A percentile compares a stretch with the other conserved stretches of the same genome.
These are phyloP conservation scores for Cryptosporidium andersoni DNA, from an alignment of 169 alveolate species.

Conservation along the genomic window DNA sequence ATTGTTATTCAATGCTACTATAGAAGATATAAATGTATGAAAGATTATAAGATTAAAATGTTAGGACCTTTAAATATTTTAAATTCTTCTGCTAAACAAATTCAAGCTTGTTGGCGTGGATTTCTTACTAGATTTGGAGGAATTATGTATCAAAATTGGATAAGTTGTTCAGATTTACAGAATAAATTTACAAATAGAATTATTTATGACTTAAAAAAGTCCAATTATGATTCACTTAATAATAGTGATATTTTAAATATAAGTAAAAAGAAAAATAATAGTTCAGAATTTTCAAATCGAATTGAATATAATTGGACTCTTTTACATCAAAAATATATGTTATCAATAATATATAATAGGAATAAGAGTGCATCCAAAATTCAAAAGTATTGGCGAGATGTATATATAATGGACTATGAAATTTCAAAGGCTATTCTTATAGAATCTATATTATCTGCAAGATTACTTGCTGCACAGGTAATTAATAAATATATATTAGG, in stretches of 20 bases:
- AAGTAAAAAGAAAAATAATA: background rate
- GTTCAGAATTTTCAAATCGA: background rate
- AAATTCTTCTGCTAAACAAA: slow-evolving; percentile 46
- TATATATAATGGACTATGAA: slow-evolving; percentile 1
- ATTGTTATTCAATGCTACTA: slow-evolving; percentile 62
- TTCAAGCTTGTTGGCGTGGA: slow-evolving; percentile 70
- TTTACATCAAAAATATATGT: slow-evolving; percentile 14
- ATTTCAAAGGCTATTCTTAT: slow-evolving; percentile 20
- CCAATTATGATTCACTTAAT: background rate
- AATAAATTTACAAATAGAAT: too few relatives aligned
- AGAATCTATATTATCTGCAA: slow-evolving; percentile 44
- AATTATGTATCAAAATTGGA: background rate
- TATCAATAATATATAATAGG: slow-evolving; percentile 26
- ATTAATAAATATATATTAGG: slow-evolving; percentile 26
- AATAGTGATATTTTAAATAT: background rate
- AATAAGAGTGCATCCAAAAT: slow-evolving; percentile 23
- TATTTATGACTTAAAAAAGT: background rate
- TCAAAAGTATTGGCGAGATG: slow-evolving; percentile 28
- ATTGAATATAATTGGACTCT: slow-evolving; percentile 19
- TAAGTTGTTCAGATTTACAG: too few relatives aligned
- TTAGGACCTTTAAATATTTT: slow-evolving; percentile 42
- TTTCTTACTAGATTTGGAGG: slow-evolving; percentile 42
- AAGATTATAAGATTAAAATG: slow-evolving; percentile 16
- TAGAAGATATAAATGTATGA: slow-evolving; percentile 45
- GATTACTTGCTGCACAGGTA: slow-evolving; percentile 35